phyloP scores from a whole-genome alignment of 1,139 yeast species.

The Pichia sp. region DNA sequence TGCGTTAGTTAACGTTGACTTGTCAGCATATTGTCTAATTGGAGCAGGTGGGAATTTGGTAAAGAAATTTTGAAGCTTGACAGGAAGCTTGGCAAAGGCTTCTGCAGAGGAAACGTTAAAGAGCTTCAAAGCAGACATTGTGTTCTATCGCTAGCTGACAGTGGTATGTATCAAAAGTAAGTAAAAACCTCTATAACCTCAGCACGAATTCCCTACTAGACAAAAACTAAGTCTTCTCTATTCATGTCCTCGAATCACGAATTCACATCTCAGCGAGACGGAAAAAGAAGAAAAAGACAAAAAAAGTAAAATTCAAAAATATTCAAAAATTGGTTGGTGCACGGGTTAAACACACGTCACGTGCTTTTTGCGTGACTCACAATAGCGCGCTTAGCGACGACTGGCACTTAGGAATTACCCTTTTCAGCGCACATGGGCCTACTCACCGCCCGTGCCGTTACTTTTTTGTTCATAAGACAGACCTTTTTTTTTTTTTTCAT shows the following conservation, averaged over 20 bases:
- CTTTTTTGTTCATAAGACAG: neutral
- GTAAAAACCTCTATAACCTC: no score
- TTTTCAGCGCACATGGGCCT: no score
- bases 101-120: conserved; percentile 27
- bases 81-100: conserved; percentile 56
- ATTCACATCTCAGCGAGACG: no score
- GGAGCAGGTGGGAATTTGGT: conserved; percentile 82
- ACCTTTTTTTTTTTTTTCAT: neutral
- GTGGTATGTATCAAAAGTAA: no score
- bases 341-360: neutral
- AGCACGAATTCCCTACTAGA: neutral
- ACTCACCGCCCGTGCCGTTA: neutral
- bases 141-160: no score
- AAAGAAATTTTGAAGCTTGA: conserved; percentile 68
- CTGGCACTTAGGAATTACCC: no score
- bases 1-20: conserved; percentile 61
- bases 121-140: conserved; percentile 22
- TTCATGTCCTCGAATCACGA: no score
- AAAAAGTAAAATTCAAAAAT: neutral
- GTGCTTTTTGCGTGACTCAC: conserved; percentile 3
- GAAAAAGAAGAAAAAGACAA: neutral
- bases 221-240: no score
- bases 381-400: conserved; percentile 10
- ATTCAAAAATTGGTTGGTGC: neutral
- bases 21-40: conserved; percentile 55